Evolutionary conservation across 495 filamentous ascomycete species (phyloP).

Genomic region (Stereocaulon alpinum): DNA sequence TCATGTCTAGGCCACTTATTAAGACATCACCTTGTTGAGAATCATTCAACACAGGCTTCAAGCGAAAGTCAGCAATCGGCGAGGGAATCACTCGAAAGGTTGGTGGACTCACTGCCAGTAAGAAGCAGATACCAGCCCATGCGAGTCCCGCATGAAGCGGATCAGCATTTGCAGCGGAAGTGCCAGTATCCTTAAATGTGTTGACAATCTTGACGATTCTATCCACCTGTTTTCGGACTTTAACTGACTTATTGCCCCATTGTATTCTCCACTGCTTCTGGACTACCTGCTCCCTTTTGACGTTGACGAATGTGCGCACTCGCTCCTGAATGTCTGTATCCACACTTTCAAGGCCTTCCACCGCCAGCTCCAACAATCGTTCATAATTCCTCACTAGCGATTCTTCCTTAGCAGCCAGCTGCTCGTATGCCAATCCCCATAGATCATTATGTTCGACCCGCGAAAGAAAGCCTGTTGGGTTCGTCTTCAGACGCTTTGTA

Average conservation of each 20-base stretch:
- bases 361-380: neutral
- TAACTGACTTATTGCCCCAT: neutral
- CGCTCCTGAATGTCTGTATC: neutral
- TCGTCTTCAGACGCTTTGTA: no score
- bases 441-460: neutral
- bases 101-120: neutral
- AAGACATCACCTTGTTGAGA: neutral
- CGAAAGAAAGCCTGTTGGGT: neutral
- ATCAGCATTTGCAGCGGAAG: neutral
- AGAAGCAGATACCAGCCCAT: conserved; percentile 7
- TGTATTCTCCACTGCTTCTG: conserved; percentile 1
- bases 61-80: no score
- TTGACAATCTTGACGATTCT: neutral
- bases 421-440: neutral
- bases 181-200: neutral
- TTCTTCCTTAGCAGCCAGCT: neutral
- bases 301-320: neutral
- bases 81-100: no score
- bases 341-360: no score
- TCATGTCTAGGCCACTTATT: neutral
- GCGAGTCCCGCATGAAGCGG: neutral
- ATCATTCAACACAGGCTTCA: neutral
- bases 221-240: neutral
- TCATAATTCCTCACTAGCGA: neutral
- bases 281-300: neutral